Evolutionary conservation across 148 eudicot genomes (phyloP), one percentile per base, ranked within the genome.

Genomic region (Mesembryanthemum crystallinum): DNA sequence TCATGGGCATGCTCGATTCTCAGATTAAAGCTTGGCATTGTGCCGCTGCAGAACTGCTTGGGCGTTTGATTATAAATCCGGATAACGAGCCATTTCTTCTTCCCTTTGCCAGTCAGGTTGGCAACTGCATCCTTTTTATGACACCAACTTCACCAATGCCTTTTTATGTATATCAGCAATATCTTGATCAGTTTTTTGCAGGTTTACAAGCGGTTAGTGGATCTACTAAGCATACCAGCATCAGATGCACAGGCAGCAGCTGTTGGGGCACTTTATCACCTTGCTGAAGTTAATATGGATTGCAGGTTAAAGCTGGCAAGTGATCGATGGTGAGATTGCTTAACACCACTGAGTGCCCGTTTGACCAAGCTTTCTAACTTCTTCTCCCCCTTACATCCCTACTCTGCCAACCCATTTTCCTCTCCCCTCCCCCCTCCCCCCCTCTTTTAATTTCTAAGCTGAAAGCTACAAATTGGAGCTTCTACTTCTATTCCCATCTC

Each of bases 231-330:
- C 85, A 82, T 87, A 25, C 90, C 96, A 75, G 91, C 87, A 65
- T 80, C 62, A 37, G 97, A 95, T 75, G 89, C 98, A 39, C 98
- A 95, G 83, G 93, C 94, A 35, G 98, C 97, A 47, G 97, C 98
- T 77, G 88, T 92, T 67, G 92, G 97, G 37, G 98, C 96, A 70
- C 87, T 94, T 35, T 92, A 92, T 85, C 87, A 90, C 82, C 92
- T 94, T 76, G 94, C 88, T 37, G 98, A 95, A 83, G 88, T 95
- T 54, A 95, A 92, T 71, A 88, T 92, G 96, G 96, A 94, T 68
- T 89, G 97, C 77, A 87, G 98, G 63, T 69, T 90, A 79, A 95
- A 90, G 84, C 91, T 95, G 57, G 98, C 96, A 30, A 86, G 86
- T 71, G 98, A 95, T 66, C 84, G 97, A 82, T 94, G 98, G 98